These are phyloP conservation scores for Plasmodium vinckei DNA, from an alignment of 169 alveolate genomes.

Conservation along the genomic window DNA sequence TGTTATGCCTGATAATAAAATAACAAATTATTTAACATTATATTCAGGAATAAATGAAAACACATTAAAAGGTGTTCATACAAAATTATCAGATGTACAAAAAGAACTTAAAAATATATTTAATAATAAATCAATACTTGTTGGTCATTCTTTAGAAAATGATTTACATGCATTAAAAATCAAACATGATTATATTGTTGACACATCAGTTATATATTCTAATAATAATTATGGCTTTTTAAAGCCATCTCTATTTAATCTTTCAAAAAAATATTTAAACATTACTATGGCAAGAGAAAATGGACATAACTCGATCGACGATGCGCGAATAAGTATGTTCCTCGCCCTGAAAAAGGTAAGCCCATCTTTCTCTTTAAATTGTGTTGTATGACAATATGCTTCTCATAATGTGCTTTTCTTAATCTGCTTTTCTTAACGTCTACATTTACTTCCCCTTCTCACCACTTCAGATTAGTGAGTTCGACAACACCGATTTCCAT, in stretches of 20 bases:
- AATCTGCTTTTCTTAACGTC: no score
- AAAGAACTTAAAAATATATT: conserved; percentile 58
- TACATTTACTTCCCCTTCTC: no score
- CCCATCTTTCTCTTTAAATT: no score
- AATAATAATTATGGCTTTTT: conserved; percentile 5
- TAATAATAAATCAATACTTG: conserved; percentile 70
- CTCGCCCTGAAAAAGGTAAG: conserved; percentile 77
- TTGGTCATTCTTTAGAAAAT: conserved; percentile 80
- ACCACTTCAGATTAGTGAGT: conserved; percentile 33
- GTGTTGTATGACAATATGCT: neutral
- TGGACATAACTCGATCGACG: conserved; percentile 82
- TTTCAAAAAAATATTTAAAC: conserved; percentile 52
- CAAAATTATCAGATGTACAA: conserved; percentile 76
- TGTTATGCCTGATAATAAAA: conserved; percentile 73
- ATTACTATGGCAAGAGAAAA: conserved; percentile 69
- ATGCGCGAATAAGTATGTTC: conserved; percentile 78
- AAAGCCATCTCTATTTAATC: conserved; percentile 73
- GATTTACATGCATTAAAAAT: conserved; percentile 78
- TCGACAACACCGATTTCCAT: conserved; percentile 6
- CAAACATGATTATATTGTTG: conserved; percentile 71
- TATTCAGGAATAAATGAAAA: conserved; percentile 81
- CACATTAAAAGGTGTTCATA: conserved; percentile 62
- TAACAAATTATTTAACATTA: conserved; percentile 77
- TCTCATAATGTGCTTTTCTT: neutral
- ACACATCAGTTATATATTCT: conserved; percentile 75